Base-by-base conservation (phyloP, 2,329 filamentous ascomycete genomes). In the Fusarium hainanense region DNA sequence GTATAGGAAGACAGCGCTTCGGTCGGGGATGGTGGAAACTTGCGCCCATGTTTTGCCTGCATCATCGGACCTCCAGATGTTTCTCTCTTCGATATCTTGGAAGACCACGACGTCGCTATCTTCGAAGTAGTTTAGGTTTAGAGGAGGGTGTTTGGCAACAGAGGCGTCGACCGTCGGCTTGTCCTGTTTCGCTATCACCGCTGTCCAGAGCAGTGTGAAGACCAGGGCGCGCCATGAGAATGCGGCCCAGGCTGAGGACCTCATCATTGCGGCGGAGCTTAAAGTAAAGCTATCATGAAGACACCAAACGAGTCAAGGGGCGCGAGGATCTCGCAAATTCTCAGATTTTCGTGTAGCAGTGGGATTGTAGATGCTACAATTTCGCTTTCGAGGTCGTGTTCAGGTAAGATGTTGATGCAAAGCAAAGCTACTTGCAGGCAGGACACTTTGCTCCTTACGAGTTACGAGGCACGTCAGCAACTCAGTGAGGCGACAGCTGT, bases 101-200 rank as follows among this genome's bases (percentile, higher is more conserved):
- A 93, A 90, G 47, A 98, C 81, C 63, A 97, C 85, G 54, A 92
- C 88, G 78, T 97, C 91, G 71, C 93, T 94, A 79, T 95, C 93
- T 76, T 96, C 91, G 77, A 99, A 98, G 82, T 97, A 99, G 81
- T 92, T 92, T 70, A 98, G 83, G 77, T 90, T 89, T 56, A 82
- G 78, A 1, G 93, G 92, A 56, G 85, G 80, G 74, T 89, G 84
- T 46, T 91, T 83, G 81, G 98, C 92, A 48, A 86, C 80, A 55
- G 84, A 92, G 63, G 85, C 82, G 66, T 86, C 84, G 74, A 97
- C 85, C 58, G 85, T 85, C 25, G 94, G 94, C 50, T 85, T 84
- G 75, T 90, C 87, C 13, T 90, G 87, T 78, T 90, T 91, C 58
- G 89, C 82, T 69, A 82, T 73, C 71, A 77, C 78, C 71, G 78